These are phyloP conservation scores for Hanseniaspora gamundiae DNA, from an alignment of 1,139 yeast species.

Conservation along the genomic window DNA sequence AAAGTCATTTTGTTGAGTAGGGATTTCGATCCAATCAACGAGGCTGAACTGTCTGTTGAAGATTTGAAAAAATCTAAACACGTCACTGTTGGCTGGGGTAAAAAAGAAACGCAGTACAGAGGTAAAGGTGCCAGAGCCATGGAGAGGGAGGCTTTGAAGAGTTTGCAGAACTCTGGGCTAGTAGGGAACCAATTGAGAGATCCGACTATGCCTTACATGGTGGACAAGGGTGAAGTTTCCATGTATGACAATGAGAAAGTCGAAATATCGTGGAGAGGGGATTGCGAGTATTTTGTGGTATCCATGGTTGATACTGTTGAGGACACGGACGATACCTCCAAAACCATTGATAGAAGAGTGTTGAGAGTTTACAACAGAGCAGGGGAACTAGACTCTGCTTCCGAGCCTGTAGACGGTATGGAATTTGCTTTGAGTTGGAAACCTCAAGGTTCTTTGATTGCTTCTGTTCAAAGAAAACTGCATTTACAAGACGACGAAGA, in stretches of 20 bases:
- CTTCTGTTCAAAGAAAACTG: slow-evolving; percentile 56
- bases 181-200: slow-evolving; percentile 59
- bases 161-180: slow-evolving; percentile 55
- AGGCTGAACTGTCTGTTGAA: slow-evolving; percentile 41
- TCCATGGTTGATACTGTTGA: slow-evolving; percentile 41
- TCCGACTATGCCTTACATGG: slow-evolving; percentile 77
- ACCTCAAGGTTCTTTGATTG: slow-evolving; percentile 82
- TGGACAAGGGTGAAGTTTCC: slow-evolving; percentile 58
- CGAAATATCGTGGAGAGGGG: slow-evolving; percentile 86
- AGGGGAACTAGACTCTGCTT: slow-evolving; percentile 69
- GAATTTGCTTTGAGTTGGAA: slow-evolving; percentile 74
- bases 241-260: slow-evolving; percentile 34
- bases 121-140: slow-evolving; percentile 86
- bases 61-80: slow-evolving; percentile 71
- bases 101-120: slow-evolving; percentile 89
- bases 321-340: slow-evolving; percentile 25
- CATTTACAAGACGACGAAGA: slow-evolving; percentile 29
- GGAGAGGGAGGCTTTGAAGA: slow-evolving; percentile 42
- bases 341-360: slow-evolving; percentile 49
- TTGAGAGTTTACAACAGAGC: slow-evolving; percentile 73
- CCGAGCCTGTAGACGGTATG: slow-evolving; percentile 81
- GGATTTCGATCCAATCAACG: slow-evolving; percentile 69
- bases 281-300: slow-evolving; percentile 72
- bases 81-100: slow-evolving; percentile 98
- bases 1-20: slow-evolving; percentile 61